phyloP scores from a whole-genome alignment of 495 filamentous ascomycete genomes.

The Chlorociboria aeruginascens region DNA sequence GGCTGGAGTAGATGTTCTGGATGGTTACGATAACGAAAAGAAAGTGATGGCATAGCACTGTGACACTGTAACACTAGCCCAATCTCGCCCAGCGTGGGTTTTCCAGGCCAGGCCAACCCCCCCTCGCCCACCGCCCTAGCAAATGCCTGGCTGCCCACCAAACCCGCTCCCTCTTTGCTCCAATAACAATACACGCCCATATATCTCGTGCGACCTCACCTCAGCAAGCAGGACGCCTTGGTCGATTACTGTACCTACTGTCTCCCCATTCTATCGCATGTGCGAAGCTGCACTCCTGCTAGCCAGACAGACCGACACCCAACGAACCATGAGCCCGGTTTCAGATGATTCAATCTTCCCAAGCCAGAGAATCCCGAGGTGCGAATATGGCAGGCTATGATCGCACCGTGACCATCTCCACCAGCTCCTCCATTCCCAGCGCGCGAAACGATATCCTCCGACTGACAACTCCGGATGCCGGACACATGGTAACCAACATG shows the following conservation, averaged over 20 bases:
- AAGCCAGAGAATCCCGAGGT: neutral
- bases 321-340: conserved; percentile 4
- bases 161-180: neutral
- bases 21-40: neutral
- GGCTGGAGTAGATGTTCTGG: too few species aligned
- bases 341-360: conserved; percentile 10
- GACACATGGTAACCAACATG: conserved; percentile 3
- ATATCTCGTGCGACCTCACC: too few species aligned
- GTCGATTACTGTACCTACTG: neutral
- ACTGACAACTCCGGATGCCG: conserved; percentile 7
- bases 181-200: neutral
- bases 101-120: neutral
- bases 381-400: conserved; percentile 13
- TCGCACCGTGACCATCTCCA: conserved; percentile 11
- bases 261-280: too few species aligned
- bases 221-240: neutral
- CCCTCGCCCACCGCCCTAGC: too few species aligned
- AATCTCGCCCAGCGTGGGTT: neutral
- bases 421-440: conserved; percentile 7
- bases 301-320: neutral
- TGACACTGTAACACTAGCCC: neutral
- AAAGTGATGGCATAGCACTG: too few species aligned
- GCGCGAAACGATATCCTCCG: conserved; percentile 15
- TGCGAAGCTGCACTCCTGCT: too few species aligned
- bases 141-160: neutral